Base-by-base conservation (phyloP, 2,329 filamentous ascomycete genomes). In the Sporothrix mexicana region DNA sequence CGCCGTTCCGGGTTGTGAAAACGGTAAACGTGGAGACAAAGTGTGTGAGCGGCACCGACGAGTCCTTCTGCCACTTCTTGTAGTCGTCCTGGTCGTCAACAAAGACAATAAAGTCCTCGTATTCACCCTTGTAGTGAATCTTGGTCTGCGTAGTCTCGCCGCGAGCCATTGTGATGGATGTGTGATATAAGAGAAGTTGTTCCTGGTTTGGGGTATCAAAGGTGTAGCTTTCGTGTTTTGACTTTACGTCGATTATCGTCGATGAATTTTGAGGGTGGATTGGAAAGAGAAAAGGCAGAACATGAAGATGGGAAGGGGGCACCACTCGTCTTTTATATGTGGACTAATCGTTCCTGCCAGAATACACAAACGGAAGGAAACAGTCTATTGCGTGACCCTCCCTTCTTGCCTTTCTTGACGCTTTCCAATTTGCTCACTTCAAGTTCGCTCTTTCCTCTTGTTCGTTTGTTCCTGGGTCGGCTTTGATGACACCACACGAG, bases 21-120 rank as follows among this genome's bases (percentile, higher is more conserved):
- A 99, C 87, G 87, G 97, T 93, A 87, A 93, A 98, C 8, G 92
- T 88, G 73, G 91, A 93, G 72, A 98, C 88, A 72, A 99, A 95
- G 79, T 98, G 91, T 1, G 93, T 88, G 66, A 98, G 84, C 51
- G 96, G 92, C 43, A 96, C 85, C 43, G 88, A 91, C 80, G 89
- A 90, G 85, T 98, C 95, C 4, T 81, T 84, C 85, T 91, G 90
- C 95, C 95, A 98, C 82, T 95, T 91, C 82, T 93, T 86, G 78
- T 93, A 90, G 67, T 87, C 85, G 74, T 92, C 84, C 71, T 81
- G 76, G 77, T 88, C 87, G 75, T 90, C 88, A 68, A 90, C 80
- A 77, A 90, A 89, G 80, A 90, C 81, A 79, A 90, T 79, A 79
- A 87, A 90, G 81, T 90, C 87, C 49, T 90, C 87, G 45, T 83